Evolutionary conservation across 768 basidiomycete species (phyloP).

Genomic region (Infundibulicybe gibba): DNA sequence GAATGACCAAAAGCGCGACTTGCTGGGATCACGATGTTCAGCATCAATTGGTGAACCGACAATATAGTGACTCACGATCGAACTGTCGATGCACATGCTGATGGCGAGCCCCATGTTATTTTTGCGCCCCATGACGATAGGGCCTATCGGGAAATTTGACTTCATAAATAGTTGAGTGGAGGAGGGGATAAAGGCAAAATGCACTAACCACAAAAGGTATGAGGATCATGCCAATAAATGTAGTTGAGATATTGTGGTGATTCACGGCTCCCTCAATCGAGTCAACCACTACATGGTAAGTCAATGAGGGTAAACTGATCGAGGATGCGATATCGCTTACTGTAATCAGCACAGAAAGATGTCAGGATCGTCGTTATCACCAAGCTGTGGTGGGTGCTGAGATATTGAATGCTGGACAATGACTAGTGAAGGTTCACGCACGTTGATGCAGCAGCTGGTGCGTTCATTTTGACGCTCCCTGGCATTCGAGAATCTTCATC

Average conservation of each 20-base stretch:
- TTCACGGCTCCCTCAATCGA: constrained; percentile 90
- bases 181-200: no score
- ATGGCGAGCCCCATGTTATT: constrained; percentile 65
- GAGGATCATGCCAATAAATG: constrained; percentile 84
- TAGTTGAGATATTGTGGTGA: constrained; percentile 75
- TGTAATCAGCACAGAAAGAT: constrained; percentile 85
- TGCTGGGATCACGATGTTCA: constrained; percentile 41
- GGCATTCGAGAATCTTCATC: constrained; percentile 6
- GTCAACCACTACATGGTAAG: constrained; percentile 59
- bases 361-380: constrained; percentile 76
- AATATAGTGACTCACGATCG: constrained; percentile 50
- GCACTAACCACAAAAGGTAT: constrained; percentile 78
- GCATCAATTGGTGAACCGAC: no score
- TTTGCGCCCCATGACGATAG: constrained; percentile 70
- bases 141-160: no score
- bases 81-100: constrained; percentile 78
- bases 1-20: constrained; percentile 85
- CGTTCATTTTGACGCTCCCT: constrained; percentile 62
- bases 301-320: constrained; percentile 6
- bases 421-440: constrained; percentile 23
- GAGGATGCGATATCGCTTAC: constrained; percentile 38
- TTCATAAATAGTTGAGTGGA: no score
- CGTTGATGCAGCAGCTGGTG: constrained; percentile 58
- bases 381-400: not conserved
- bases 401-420: not conserved